Evolutionary conservation across 192 early-diverging fungal genomes (phyloP).

Genomic region (Entomortierella lignicola): DNA sequence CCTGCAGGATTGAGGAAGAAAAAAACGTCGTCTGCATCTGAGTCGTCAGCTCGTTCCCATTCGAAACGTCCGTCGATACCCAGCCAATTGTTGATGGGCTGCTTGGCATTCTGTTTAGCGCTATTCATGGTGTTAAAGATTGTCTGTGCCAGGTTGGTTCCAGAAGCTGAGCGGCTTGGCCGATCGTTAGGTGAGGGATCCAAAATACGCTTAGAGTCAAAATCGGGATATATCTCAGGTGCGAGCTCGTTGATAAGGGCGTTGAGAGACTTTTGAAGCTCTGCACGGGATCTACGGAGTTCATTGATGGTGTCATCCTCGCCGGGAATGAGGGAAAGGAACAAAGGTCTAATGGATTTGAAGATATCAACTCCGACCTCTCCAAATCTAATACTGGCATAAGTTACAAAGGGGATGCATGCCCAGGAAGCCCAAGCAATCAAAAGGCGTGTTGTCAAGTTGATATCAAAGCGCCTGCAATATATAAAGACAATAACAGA

Average conservation of each 20-base stretch:
- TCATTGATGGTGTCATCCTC: conserved; percentile 65
- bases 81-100: conserved; percentile 59
- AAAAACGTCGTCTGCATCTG: conserved; percentile 64
- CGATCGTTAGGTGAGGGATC: conserved; percentile 49
- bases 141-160: conserved; percentile 24
- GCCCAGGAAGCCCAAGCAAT: conserved; percentile 57
- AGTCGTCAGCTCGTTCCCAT: conserved; percentile 62
- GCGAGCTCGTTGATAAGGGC: conserved; percentile 88
- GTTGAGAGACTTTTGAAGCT: conserved; percentile 82
- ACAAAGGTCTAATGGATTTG: conserved; percentile 87
- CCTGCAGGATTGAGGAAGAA: conserved; percentile 66
- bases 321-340: conserved; percentile 73
- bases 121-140: conserved; percentile 35
- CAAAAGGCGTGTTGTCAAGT: conserved; percentile 46
- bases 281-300: conserved; percentile 75
- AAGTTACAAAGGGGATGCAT: conserved; percentile 74
- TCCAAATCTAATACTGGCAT: conserved; percentile 79
- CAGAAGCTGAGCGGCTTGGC: conserved; percentile 34
- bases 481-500: conserved; percentile 69
- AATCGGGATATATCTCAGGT: conserved; percentile 81
- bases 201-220: conserved; percentile 63
- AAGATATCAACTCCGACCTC: conserved; percentile 82
- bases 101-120: conserved; percentile 46
- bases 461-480: conserved; percentile 59
- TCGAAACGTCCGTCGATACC: conserved; percentile 69